A percentile compares a stretch with the other conserved stretches of the same genome.
phyloP scores from a whole-genome alignment of 208 protist species.

The Angomonas desouzai region DNA sequence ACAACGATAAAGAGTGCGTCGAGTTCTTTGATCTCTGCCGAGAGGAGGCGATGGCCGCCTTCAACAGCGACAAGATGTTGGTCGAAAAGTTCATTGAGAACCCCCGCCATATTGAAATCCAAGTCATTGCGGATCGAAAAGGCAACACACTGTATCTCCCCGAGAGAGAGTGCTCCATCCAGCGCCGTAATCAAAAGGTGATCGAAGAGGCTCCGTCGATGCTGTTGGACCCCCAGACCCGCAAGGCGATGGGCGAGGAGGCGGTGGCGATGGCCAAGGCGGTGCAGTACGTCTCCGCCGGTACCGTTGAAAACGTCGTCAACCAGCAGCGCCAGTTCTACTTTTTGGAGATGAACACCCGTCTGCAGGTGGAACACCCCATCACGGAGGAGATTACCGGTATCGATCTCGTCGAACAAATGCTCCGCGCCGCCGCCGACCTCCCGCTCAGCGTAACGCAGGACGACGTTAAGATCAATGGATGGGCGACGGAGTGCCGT shows the following conservation, averaged over 20 bases:
- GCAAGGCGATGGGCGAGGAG: slow-evolving; percentile 73
- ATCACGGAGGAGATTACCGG: slow-evolving; percentile 94
- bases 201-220: slow-evolving; percentile 89
- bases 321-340: slow-evolving; percentile 91
- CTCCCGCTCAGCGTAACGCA: slow-evolving; percentile 74
- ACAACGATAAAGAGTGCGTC: slow-evolving; percentile 93
- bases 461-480: slow-evolving; percentile 72
- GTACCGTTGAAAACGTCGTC: slow-evolving; percentile 98
- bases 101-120: slow-evolving; percentile 92
- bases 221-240: slow-evolving; percentile 43
- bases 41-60: slow-evolving; percentile 87
- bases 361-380: slow-evolving; percentile 95
- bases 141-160: slow-evolving; percentile 91
- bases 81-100: slow-evolving; percentile 92
- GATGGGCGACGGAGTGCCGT: slow-evolving; percentile 90
- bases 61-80: slow-evolving; percentile 92
- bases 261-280: slow-evolving; percentile 74
- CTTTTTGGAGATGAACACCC: slow-evolving; percentile 99
- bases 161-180: slow-evolving; percentile 96
- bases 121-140: slow-evolving; percentile 92
- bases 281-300: slow-evolving; percentile 92
- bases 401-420: slow-evolving; percentile 94
- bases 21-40: slow-evolving; percentile 92
- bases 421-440: slow-evolving; percentile 82
- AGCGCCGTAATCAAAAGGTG: slow-evolving; percentile 96